Evolutionary conservation across 768 basidiomycete genomes (phyloP).

Genomic region (Lentinula edodes): DNA sequence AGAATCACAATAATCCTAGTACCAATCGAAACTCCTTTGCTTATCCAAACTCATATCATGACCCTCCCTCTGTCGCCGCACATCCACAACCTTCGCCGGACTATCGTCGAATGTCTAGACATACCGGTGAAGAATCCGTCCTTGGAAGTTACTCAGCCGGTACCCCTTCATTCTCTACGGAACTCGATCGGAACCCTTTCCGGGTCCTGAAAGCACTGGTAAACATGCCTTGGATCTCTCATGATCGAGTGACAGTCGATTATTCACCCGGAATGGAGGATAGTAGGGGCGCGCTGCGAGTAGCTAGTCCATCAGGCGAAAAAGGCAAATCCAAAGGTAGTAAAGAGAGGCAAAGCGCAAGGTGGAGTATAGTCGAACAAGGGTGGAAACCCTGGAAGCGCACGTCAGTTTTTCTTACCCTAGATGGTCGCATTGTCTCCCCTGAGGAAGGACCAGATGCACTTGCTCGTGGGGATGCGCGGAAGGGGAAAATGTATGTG

Average conservation of each 20-base stretch:
- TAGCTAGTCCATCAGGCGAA: not conserved
- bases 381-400: conserved; percentile 3
- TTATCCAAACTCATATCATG: not conserved
- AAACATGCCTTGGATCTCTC: conserved; percentile 2
- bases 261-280: conserved; percentile 1
- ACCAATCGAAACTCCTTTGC: conserved; percentile 1
- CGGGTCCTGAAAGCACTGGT: not conserved
- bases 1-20: conserved; percentile 1
- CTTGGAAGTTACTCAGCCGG: not conserved
- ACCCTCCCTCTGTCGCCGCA: not conserved
- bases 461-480: conserved; percentile 2
- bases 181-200: conserved; percentile 1
- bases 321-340: not conserved
- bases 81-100: conserved; percentile 2
- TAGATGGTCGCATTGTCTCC: not conserved
- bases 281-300: not conserved
- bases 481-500: conserved; percentile 3
- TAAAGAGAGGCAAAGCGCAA: not conserved
- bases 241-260: conserved; percentile 2
- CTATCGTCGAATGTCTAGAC: conserved; percentile 2
- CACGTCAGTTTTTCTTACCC: not conserved
- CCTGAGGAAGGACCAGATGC: not conserved
- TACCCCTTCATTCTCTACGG: conserved; percentile 1
- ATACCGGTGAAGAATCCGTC: not conserved
- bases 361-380: conserved; percentile 4